Conservation (phyloP, 73 alveolate species). For the Stentor coeruleus region DNA sequence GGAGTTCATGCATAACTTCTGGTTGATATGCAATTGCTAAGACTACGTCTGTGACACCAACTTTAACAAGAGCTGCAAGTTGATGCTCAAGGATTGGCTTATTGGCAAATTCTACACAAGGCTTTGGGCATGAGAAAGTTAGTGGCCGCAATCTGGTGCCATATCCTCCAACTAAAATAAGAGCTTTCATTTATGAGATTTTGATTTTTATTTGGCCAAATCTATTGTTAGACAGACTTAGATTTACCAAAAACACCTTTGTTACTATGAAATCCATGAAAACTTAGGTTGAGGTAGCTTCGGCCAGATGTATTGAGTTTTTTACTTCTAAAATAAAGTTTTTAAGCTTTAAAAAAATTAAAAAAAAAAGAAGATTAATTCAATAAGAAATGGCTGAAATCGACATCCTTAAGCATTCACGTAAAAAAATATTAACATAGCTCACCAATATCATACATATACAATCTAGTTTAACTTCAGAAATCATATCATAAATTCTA, state of each 20-base stretch:
- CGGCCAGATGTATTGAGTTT: slow-evolving; percentile 77
- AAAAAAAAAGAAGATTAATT: slow-evolving; percentile 56
- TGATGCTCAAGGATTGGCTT: slow-evolving; percentile 88
- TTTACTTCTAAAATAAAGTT: slow-evolving; percentile 68
- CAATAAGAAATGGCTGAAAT: slow-evolving; percentile 74
- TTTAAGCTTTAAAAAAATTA: slow-evolving; percentile 75
- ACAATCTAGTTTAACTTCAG: slow-evolving; percentile 61
- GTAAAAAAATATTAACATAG: slow-evolving; percentile 32
- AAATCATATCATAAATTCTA: slow-evolving; percentile 52
- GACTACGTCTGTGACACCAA: slow-evolving; percentile 92
- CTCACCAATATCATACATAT: slow-evolving; percentile 49
- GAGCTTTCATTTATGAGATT: slow-evolving; percentile 78
- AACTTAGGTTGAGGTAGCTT: slow-evolving; percentile 88
- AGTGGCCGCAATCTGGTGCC: slow-evolving; percentile 95
- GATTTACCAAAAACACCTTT: background rate
- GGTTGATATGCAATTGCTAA: slow-evolving; percentile 90
- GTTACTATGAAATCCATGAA: slow-evolving; percentile 76
- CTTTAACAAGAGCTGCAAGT: slow-evolving; percentile 76
- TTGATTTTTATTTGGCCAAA: no score
- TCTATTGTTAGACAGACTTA: no score
- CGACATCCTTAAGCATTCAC: slow-evolving; percentile 53
- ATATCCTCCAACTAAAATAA: slow-evolving; percentile 90
- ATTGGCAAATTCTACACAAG: slow-evolving; percentile 83
- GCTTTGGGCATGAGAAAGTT: slow-evolving; percentile 87
- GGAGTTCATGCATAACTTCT: slow-evolving; percentile 63